Evolutionary conservation across 2,329 filamentous ascomycete species (phyloP), one percentile per base, ranked within the genome.

Genomic region (Cercospora beticola): DNA sequence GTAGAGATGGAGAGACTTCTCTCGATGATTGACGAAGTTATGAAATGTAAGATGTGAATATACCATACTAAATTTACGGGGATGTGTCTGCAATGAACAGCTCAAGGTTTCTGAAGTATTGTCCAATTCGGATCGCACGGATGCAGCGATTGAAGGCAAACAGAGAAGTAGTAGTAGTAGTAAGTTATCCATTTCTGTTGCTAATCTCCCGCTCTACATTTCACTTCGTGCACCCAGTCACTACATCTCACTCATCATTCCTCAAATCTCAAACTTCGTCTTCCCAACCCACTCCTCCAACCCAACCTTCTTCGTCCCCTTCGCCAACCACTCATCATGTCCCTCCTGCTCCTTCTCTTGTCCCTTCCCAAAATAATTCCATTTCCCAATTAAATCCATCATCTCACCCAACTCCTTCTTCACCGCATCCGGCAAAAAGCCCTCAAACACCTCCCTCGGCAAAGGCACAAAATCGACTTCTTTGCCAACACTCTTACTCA

Each of bases 321-420:
- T 62, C 30, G 74, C 60, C 46, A 77, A 65, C 66, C 69, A 78
- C 71, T 70, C 71, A 26, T 74, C 72, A 63, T 67, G 68, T 63
- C 74, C 66, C 40, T 63, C 69, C 66, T 77, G 76, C 33, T 75
- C 71, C 67, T 73, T 73, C 69, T 75, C 72, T 23, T 63, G 60
- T 4, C 72, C 76, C 52, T 71, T 68, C 1, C 75, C 76, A 67
- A 75, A 78, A 57, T 77, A 77, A 7, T 64, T 73, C 23, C 70
- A 71, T 5, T 74, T 72, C 1, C 75, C 75, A 58, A 78, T 66
- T 49, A 74, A 69, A 46, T 72, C 33, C 71, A 78, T 72, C 57
- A 70, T 79, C 66, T 79, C 74, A 14, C 70, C 66, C 49, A 79
- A 60, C 62, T 78, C 76, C 2, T 74, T 63, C 8, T 68, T 66